These are phyloP conservation scores for Ascochyta clinopodiicola DNA, from an alignment of 2,329 filamentous ascomycete genomes.

Conservation along the genomic window DNA sequence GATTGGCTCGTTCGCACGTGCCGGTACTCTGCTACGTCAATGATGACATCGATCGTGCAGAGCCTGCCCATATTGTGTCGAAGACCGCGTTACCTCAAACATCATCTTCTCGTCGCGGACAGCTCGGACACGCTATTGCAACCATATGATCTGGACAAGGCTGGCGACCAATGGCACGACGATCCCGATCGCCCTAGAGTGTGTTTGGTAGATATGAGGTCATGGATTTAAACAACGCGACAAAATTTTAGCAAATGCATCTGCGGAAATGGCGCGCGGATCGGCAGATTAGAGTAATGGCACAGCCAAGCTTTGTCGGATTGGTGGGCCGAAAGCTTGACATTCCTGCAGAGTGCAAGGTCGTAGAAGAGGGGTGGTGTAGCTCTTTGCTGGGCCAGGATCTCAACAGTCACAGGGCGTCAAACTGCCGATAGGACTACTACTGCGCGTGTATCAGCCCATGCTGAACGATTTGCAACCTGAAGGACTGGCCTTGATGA, in stretches of 20 bases:
- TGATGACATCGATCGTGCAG: constrained; percentile 11
- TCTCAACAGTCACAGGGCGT: not conserved
- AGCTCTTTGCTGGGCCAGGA: not conserved
- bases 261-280: not conserved
- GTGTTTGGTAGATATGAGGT: constrained; percentile 2
- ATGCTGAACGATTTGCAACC: constrained; percentile 5
- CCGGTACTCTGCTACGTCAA: constrained; percentile 1
- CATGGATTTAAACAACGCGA: constrained; percentile 6
- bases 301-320: constrained; percentile 13
- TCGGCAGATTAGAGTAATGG: not conserved
- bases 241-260: not conserved
- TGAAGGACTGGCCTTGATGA: constrained; percentile 1
- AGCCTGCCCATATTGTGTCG: not conserved
- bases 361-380: not conserved
- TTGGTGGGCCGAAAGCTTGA: constrained; percentile 10
- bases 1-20: not conserved
- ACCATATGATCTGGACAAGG: not conserved
- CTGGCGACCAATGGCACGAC: not conserved
- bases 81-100: not conserved
- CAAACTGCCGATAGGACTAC: not conserved
- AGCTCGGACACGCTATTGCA: constrained; percentile 1
- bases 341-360: not conserved
- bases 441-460: not conserved
- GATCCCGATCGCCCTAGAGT: too few relatives aligned
- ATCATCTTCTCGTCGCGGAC: constrained; percentile 2